phyloP scores from a whole-genome alignment of 805 yeast species.

The Wickerhamiella kurtzmanii region DNA sequence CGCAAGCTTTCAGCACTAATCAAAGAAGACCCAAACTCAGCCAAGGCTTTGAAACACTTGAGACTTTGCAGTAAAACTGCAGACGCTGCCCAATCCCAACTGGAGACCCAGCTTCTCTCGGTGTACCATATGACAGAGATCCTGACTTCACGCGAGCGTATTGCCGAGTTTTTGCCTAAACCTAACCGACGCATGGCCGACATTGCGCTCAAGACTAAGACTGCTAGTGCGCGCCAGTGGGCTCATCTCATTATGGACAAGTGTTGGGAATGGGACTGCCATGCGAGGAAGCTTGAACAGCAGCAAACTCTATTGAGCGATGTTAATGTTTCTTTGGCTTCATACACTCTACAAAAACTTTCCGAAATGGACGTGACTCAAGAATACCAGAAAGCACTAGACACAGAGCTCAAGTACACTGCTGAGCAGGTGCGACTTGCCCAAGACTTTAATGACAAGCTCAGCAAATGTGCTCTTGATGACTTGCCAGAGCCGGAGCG shows the following conservation, averaged over 20 bases:
- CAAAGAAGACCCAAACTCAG: background rate
- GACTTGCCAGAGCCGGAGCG: background rate
- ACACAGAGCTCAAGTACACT: background rate
- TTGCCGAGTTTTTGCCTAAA: background rate
- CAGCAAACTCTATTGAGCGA: background rate
- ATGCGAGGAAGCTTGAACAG: background rate
- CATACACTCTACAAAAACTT: background rate
- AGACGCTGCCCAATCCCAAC: background rate
- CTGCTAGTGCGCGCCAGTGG: background rate
- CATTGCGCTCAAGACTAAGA: background rate
- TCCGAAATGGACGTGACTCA: background rate
- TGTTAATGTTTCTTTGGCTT: background rate
- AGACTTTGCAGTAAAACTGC: background rate
- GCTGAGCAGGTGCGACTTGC: background rate
- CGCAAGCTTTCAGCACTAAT: background rate
- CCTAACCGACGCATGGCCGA: background rate
- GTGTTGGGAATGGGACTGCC: background rate
- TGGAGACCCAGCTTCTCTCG: background rate
- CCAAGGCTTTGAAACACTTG: background rate
- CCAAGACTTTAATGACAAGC: background rate
- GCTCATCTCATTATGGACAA: background rate
- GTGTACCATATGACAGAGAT: background rate
- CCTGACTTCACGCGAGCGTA: background rate
- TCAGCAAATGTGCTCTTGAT: background rate
- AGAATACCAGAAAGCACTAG: background rate